phyloP scores from a whole-genome alignment of 768 basidiomycete genomes.

The Suillus cothurnatus region DNA sequence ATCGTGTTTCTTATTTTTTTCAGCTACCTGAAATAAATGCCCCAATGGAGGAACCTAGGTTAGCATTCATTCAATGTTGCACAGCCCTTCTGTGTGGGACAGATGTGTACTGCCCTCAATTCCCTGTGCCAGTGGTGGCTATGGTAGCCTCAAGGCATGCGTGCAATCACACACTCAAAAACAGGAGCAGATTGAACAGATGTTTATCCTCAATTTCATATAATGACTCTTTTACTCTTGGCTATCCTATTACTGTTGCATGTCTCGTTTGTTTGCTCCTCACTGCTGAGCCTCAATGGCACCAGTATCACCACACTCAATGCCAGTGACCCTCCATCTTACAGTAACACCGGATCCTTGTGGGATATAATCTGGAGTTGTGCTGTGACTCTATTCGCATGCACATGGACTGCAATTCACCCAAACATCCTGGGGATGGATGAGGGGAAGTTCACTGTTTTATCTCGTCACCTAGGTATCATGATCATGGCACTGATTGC shows the following conservation, averaged over 20 bases:
- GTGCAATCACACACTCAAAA: not conserved
- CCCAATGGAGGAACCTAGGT: no score
- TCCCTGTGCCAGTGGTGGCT: no score
- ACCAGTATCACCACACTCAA: not conserved
- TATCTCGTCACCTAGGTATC: conserved; percentile 8
- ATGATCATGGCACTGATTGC: conserved; percentile 26
- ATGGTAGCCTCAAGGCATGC: not conserved
- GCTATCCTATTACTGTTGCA: not conserved
- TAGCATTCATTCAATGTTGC: no score
- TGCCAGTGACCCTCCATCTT: not conserved
- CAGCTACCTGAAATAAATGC: no score
- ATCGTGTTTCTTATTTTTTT: no score
- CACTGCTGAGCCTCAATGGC: no score
- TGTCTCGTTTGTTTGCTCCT: not conserved
- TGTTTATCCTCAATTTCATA: not conserved
- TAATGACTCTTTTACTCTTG: not conserved
- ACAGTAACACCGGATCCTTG: conserved; percentile 30
- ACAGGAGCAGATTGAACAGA: not conserved
- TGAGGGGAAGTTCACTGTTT: conserved; percentile 6
- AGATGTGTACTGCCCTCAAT: no score
- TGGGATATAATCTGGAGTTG: conserved; percentile 31
- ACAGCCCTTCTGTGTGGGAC: no score
- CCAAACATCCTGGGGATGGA: conserved; percentile 30
- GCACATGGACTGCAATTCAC: conserved; percentile 34
- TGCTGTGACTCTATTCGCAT: conserved; percentile 29